Evolutionary conservation across 1,284 basidiomycete genomes (phyloP), one percentile per base, ranked within the genome.

Genomic region (Microbotryum silenes-acaulis): DNA sequence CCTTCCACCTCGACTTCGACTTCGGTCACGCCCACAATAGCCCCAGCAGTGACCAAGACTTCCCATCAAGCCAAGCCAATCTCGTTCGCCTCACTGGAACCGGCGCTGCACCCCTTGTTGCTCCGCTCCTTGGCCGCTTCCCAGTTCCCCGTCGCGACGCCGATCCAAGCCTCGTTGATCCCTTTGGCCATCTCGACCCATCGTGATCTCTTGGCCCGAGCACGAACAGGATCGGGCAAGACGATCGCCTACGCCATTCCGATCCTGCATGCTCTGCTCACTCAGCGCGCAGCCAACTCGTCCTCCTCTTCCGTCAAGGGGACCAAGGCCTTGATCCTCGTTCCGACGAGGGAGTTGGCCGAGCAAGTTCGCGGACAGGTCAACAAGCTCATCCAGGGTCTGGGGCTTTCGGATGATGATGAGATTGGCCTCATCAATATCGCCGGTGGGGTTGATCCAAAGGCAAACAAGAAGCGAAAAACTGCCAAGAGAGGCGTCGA

Each of bases 171-270:
- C 2, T 85, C 88, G 51, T 87, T 93, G 5, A 89, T 94, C 56
- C 90, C 91, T 6, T 80, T 91, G 27, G 90, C 89, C 0, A 82
- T 99, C 31, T 49, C 47, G 1, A 89, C 93, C 75, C 86, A 88
- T 66, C 84, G 85, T 55, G 96, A 99, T 76, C 88, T 99, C 58
- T 82, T 99, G 27, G 94, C 93, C 6, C 82, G 91, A 42, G 93
- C 96, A 4, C 83, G 90, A 45, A 98, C 96, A 1, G 96, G 96
- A 16, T 92, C 89, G 62, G 96, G 96, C 52, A 99, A 99, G 80
- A 99, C 96, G 0, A 89, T 90, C 1, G 92, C 96, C 4, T 99
- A 98, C 75, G 91, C 86, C 66, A 82, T 98, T 6, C 94, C 96
- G 0, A 77, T 93, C 20, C 79, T 91, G 0, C 94, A 98, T 74